A percentile compares a stretch with the other conserved stretches of the same genome.
These are phyloP conservation scores for Datisca glomerata DNA, from an alignment of 306 rosid species.

Conservation along the genomic window DNA sequence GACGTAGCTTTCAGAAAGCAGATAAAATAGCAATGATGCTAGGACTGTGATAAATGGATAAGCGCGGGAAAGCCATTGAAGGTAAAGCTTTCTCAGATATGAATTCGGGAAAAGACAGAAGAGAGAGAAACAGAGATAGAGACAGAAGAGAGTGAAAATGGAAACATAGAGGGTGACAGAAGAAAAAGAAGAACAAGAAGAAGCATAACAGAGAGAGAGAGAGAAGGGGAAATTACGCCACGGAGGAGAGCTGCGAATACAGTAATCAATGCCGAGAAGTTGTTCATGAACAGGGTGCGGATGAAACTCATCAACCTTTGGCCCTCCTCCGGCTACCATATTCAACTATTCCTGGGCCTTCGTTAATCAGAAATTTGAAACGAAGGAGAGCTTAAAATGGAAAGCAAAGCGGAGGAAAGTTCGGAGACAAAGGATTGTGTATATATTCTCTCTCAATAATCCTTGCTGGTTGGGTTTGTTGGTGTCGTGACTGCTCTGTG, in stretches of 20 bases:
- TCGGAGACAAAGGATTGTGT: too few relatives aligned
- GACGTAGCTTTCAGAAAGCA: not conserved
- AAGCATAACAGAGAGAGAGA: constrained; percentile 6
- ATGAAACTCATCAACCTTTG: constrained; percentile 37
- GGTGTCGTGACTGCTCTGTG: too few relatives aligned
- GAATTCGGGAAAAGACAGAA: not conserved
- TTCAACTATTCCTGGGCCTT: too few relatives aligned
- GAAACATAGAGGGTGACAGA: not conserved
- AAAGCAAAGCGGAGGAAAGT: too few relatives aligned
- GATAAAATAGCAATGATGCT: not conserved
- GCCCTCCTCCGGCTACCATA: constrained; percentile 19
- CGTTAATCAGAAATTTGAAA: too few relatives aligned
- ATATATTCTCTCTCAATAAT: too few relatives aligned
- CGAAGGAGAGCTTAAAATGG: too few relatives aligned
- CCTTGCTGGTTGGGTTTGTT: too few relatives aligned
- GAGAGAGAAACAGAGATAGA: not conserved
- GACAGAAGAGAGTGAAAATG: not conserved
- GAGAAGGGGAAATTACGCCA: constrained; percentile 42
- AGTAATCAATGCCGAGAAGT: constrained; percentile 68
- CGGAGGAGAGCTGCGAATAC: constrained; percentile 58
- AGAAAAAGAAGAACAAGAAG: not conserved
- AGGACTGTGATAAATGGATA: too few relatives aligned
- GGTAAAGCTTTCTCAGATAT: not conserved
- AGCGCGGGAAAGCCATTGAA: not conserved
- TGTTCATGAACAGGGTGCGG: constrained; percentile 82